Base-by-base conservation (phyloP, 2,329 filamentous ascomycete genomes). In the Ophiostoma sp. region DNA sequence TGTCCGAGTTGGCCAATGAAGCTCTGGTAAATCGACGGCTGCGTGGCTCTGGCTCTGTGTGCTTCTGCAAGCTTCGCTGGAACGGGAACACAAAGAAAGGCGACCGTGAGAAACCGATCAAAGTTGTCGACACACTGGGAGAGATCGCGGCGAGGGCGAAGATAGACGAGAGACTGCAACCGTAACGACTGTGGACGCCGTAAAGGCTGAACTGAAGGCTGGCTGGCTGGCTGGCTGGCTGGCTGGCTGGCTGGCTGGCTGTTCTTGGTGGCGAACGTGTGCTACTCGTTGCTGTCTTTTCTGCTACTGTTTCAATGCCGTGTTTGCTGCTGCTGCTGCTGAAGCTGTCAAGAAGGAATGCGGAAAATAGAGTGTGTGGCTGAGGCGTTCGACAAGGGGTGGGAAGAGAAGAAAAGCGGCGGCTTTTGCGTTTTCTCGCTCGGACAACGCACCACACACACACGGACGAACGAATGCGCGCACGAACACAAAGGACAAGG, bases 301-400 rank as follows among this genome's bases (percentile, higher is more conserved):
- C 55, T 59, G 25, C 55, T 33, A n/a, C n/a, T 64, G 3, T 42
- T 42, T 9, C 59, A 42, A 39, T 63, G 31, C 19, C 36, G 61
- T 66, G 61, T 45, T 36, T 22, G 31, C 36, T 66, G 36, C 59
- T 64, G 61, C 36, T 66, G 36, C 59, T 64, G 61, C 57, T 63
- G 36, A 66, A 45, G 61, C 61, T 45, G 61, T 66, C 36, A 45
- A 66, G 36, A 28, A 66, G 36, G 33, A 28, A 28, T 45, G 61
- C 61, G 36, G 61, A 66, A 64, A 66, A 66, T 28, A 66, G 12
- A 66, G 36, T 66, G 36, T 22, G 61, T 66, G 61, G 61, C 36
- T 45, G 61, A 45, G 61, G 61, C 61, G n/a, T 45, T 66, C 22
- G n/a, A 28, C 61, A 45, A 66, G 12, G 61, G 42, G 42, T 48